Evolutionary conservation across 2,329 filamentous ascomycete genomes (phyloP).

Genomic region (Xylaria sp.): DNA sequence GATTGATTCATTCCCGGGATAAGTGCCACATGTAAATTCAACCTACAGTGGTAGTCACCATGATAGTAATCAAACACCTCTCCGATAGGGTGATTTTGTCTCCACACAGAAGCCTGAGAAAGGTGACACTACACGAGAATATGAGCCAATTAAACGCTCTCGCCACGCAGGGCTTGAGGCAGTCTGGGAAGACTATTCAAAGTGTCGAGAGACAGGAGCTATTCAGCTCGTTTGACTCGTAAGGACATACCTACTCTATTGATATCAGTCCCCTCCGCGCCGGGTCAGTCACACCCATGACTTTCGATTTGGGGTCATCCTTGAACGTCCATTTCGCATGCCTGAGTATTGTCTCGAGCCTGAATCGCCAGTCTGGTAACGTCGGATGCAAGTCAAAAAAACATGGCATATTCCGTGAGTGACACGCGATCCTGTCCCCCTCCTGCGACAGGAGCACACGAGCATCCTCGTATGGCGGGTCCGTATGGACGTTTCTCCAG

Average conservation of each 20-base stretch:
- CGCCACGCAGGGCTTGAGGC: not conserved
- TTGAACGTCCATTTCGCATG: not conserved
- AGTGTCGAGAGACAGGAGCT: not conserved
- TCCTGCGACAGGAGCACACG: constrained; percentile 2
- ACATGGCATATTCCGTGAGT: not conserved
- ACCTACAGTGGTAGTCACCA: not conserved
- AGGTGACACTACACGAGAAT: not conserved
- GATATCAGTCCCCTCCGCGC: not conserved
- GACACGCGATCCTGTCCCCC: not conserved
- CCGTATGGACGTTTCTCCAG: not conserved
- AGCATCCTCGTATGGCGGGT: not conserved
- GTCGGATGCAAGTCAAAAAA: not conserved
- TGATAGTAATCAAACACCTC: not conserved
- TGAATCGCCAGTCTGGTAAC: not conserved
- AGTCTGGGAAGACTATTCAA: not conserved
- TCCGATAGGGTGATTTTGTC: constrained; percentile 1
- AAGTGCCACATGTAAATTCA: not conserved
- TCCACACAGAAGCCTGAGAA: not conserved
- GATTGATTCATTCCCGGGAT: not conserved
- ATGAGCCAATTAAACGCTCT: not conserved
- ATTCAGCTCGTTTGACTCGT: not conserved
- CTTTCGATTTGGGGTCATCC: not conserved
- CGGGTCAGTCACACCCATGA: not conserved
- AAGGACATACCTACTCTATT: constrained; percentile 15
- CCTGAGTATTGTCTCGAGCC: not conserved